Base-by-base conservation (phyloP, 2,329 filamentous ascomycete genomes). In the Colletotrichum paranaense region DNA sequence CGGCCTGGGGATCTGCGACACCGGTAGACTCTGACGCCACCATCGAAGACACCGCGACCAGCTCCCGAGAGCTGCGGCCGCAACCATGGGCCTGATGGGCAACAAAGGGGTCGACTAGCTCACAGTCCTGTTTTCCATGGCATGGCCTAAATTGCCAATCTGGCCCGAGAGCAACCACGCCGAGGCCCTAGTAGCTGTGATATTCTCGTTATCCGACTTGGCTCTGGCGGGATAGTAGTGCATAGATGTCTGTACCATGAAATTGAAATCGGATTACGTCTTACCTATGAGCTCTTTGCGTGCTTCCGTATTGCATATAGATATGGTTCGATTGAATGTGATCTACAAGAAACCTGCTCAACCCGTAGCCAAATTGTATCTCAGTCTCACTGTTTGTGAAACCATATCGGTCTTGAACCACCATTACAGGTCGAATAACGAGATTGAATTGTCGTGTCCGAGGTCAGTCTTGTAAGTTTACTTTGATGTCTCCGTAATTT, bases 1-100 rank as follows among this genome's bases (percentile, higher is more conserved):
- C 67, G 60, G 60, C 7, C 52, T 22, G 67, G 56, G 24, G 71
- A 71, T 73, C 49, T 71, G 49, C 71, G 56, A 71, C 49, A 68
- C 62, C 56, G 67, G 32, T 35, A 26, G 14, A 58, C 46, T 58
- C 30, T 60, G 49, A 35, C 71, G 71, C 71, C 67, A 56, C 19
- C 26, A 35, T 22, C 35, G 46, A 52, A 60, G 67, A 35, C 49
- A n/a, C 6, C 35, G n/a, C 35, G 12, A 53, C 59, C 19, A 19
- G 32, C 32, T 42, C 19, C 46, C 30, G 4, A 49, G 42, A 19
- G 67, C 22, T 55, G 35, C 22, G 7, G 28, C 67, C 28, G 71
- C 71, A 70, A 73, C 42, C 56, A 35, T 35, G 32, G 32, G 11
- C 11, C 1, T 35, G 32, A 35, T 9, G 32, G 32, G 60, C 49